Evolutionary conservation across 495 filamentous ascomycete genomes (phyloP).

Genomic region (Margaritispora aquatica): DNA sequence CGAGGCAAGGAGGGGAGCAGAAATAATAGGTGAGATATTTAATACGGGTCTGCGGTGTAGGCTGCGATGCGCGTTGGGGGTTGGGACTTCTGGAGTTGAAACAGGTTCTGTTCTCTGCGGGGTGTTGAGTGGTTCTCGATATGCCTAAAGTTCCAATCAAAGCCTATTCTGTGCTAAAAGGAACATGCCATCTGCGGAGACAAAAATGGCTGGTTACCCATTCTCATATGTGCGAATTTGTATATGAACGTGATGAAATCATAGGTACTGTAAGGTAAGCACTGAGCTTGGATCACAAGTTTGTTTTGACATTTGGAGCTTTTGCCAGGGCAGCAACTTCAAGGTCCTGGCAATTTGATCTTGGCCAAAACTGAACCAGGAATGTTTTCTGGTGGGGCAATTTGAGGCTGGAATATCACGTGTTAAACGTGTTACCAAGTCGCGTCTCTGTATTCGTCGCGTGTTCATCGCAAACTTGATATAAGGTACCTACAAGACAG

Average conservation of each 20-base stretch:
- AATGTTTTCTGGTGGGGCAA: background rate
- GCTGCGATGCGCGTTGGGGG: background rate
- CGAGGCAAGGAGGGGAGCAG: background rate
- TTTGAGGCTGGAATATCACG: background rate
- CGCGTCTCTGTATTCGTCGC: background rate
- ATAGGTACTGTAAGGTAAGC: no score
- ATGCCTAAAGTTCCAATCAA: slow-evolving; percentile 6
- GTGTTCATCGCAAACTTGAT: background rate
- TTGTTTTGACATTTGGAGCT: no score
- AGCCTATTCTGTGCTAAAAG: background rate
- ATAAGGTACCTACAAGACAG: no score
- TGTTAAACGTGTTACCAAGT: background rate
- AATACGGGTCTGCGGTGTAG: slow-evolving; percentile 13
- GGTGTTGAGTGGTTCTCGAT: slow-evolving; percentile 1
- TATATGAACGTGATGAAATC: background rate
- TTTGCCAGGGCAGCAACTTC: no score
- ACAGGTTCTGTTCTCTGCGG: slow-evolving; percentile 9
- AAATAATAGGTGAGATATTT: background rate
- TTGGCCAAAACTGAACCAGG: background rate
- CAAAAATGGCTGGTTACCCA: background rate
- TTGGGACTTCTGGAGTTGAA: background rate
- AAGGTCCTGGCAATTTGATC: background rate
- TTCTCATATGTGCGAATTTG: background rate
- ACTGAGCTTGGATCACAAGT: background rate
- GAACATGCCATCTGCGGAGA: background rate